Percentiles rank a stretch among this genome's conserved stretches.
Evolutionary conservation across 129 eudicot genomes (phyloP).

Genomic region (Escallonia rubra): DNA sequence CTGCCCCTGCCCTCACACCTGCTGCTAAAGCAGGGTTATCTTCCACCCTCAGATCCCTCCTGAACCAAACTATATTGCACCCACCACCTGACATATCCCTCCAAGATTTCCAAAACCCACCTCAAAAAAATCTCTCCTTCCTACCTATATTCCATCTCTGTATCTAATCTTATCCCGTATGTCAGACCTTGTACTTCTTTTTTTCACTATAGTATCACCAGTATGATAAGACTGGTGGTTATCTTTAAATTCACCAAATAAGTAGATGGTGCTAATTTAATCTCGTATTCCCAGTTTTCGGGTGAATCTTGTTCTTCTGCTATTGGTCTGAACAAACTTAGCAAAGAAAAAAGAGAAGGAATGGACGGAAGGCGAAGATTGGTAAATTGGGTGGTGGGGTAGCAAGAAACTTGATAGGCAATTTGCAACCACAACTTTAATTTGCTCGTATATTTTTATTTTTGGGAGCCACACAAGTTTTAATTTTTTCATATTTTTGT

Average conservation of each 20-base stretch:
- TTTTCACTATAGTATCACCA: not conserved
- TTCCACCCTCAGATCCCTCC: conserved; percentile 96
- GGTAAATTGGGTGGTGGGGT: too few species aligned
- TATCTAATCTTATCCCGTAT: conserved; percentile 23
- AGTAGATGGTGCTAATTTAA: too few species aligned
- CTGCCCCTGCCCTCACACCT: conserved; percentile 88
- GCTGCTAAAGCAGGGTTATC: conserved; percentile 97
- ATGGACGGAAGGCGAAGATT: not conserved
- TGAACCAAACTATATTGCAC: conserved; percentile 95
- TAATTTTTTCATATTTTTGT: conserved; percentile 14
- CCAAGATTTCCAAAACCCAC: not conserved
- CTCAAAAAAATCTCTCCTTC: not conserved
- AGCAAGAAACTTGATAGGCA: too few species aligned
- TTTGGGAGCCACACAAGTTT: too few species aligned
- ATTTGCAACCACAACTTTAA: too few species aligned
- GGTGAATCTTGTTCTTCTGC: not conserved
- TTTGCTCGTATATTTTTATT: too few species aligned
- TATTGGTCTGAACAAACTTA: not conserved
- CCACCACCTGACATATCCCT: conserved; percentile 46
- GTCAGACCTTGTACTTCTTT: conserved; percentile 4
- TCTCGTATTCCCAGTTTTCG: conserved; percentile 10
- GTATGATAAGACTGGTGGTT: not conserved
- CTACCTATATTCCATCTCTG: not conserved
- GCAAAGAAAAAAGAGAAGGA: not conserved
- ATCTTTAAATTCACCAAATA: not conserved